These are phyloP conservation scores for Bocquillonia castaneifolia DNA, from an alignment of 441 rosid genomes.

Conservation along the genomic window DNA sequence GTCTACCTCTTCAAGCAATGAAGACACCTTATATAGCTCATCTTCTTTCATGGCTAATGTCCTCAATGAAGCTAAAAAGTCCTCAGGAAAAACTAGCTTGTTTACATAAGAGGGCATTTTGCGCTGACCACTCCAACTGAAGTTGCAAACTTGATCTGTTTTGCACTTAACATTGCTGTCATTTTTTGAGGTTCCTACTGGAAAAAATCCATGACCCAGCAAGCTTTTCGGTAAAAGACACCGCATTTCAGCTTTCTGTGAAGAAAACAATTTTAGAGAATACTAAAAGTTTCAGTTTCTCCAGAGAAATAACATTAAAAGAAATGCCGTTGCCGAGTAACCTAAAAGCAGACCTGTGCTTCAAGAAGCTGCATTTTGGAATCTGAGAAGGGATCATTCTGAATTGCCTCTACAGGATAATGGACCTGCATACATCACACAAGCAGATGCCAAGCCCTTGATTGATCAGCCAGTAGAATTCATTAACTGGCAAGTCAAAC, in stretches of 20 bases:
- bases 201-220: constrained; percentile 63
- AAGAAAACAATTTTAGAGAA: constrained; percentile 19
- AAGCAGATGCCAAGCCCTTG: constrained; percentile 8
- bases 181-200: constrained; percentile 30
- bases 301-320: background rate
- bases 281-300: background rate
- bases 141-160: constrained; percentile 36
- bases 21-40: constrained; percentile 59
- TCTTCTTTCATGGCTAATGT: constrained; percentile 76
- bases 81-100: constrained; percentile 79
- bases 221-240: constrained; percentile 69
- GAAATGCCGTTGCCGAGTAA: background rate
- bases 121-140: constrained; percentile 94
- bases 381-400: constrained; percentile 55
- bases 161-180: constrained; percentile 29
- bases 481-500: background rate
- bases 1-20: constrained; percentile 79
- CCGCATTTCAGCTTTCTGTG: constrained; percentile 77
- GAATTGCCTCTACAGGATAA: constrained; percentile 82
- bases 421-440: constrained; percentile 49
- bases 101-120: constrained; percentile 59
- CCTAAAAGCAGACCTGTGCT: constrained; percentile 57
- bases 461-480: constrained; percentile 5
- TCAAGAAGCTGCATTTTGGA: constrained; percentile 76
- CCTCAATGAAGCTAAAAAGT: constrained; percentile 67